phyloP scores from a whole-genome alignment of 805 yeast genomes.

The Pichia nakasei region DNA sequence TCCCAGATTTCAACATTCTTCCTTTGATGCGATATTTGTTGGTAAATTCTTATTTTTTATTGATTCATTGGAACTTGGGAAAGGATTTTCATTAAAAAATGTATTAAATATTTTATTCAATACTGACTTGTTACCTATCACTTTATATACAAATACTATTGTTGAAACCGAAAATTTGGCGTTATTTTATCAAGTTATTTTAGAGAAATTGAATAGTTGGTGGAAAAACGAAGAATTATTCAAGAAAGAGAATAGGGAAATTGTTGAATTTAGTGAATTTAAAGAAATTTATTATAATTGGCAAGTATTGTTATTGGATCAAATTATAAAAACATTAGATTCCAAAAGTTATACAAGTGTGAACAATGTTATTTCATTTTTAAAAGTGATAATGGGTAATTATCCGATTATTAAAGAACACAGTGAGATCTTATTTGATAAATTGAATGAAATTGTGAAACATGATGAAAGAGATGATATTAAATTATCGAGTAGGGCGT shows the following conservation, averaged over 20 bases:
- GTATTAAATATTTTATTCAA: constrained; percentile 41
- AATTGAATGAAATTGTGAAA: constrained; percentile 38
- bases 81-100: constrained; percentile 28
- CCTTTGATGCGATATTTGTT: constrained; percentile 70
- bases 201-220: constrained; percentile 31
- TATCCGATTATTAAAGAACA: constrained; percentile 67
- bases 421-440: constrained; percentile 40
- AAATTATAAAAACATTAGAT: constrained; percentile 34
- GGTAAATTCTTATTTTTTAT: constrained; percentile 51
- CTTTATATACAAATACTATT: constrained; percentile 63
- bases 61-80: constrained; percentile 30
- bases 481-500: constrained; percentile 65
- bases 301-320: constrained; percentile 42
- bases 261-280: constrained; percentile 25
- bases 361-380: constrained; percentile 68
- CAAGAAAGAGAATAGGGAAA: background rate
- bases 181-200: constrained; percentile 51
- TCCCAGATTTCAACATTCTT: constrained; percentile 71
- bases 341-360: constrained; percentile 65
- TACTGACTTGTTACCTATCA: constrained; percentile 35
- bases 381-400: constrained; percentile 49
- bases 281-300: constrained; percentile 40
- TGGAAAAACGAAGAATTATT: constrained; percentile 22
- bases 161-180: constrained; percentile 79
- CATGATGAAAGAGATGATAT: constrained; percentile 71